Percentiles rank a stretch among this genome's conserved stretches.
phyloP scores from a whole-genome alignment of 2,329 filamentous ascomycete genomes.

The Claviceps arundinis region DNA sequence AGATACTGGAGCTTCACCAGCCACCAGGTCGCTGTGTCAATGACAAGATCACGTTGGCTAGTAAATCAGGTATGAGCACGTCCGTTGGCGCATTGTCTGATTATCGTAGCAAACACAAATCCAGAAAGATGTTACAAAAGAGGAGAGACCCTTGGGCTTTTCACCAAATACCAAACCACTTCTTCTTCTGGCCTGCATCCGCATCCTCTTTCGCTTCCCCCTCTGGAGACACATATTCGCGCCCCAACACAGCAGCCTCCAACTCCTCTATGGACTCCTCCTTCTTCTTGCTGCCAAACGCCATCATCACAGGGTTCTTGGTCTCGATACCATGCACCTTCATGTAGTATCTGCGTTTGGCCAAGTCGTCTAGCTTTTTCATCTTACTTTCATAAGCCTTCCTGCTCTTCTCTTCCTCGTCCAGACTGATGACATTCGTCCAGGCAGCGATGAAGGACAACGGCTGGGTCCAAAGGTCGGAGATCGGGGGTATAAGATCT shows the following conservation, averaged over 20 bases:
- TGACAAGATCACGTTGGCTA: neutral
- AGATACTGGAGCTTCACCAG: neutral
- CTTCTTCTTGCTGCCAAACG: conserved; percentile 25
- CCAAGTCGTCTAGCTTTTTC: conserved; percentile 67
- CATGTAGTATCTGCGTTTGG: conserved; percentile 75
- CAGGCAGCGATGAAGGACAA: conserved; percentile 51
- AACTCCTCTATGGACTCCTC: conserved; percentile 23
- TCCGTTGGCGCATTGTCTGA: neutral
- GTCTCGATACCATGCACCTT: conserved; percentile 72
- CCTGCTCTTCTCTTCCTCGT: conserved; percentile 57
- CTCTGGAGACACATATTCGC: conserved; percentile 17
- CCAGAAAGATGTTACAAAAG: neutral
- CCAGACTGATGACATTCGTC: conserved; percentile 61
- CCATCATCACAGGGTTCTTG: conserved; percentile 38
- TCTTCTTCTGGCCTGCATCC: conserved; percentile 37
- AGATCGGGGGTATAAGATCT: conserved; percentile 61
- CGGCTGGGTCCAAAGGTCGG: conserved; percentile 57
- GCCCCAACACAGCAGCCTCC: conserved; percentile 23
- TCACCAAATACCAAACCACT: conserved; percentile 74
- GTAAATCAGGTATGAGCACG: neutral
- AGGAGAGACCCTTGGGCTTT: conserved; percentile 7
- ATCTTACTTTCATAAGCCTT: conserved; percentile 59
- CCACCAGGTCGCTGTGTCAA: neutral
- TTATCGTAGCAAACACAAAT: neutral
- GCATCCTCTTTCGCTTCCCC: conserved; percentile 12